These are phyloP conservation scores for Cryomyces antarcticus DNA, from an alignment of 495 filamentous ascomycete genomes.

Conservation along the genomic window DNA sequence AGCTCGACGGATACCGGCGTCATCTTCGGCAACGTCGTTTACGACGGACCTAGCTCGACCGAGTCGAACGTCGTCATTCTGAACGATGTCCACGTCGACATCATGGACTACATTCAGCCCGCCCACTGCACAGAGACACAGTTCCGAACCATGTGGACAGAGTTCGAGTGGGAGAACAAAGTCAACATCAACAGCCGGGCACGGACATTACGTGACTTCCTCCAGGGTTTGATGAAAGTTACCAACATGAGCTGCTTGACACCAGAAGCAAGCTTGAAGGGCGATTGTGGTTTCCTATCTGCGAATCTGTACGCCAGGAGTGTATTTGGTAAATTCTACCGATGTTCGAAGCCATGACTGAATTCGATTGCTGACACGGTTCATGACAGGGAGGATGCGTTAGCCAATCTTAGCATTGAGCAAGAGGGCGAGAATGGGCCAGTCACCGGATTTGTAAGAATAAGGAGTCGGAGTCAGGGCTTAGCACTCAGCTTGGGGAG, in stretches of 20 bases:
- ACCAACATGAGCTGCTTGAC: constrained; percentile 99
- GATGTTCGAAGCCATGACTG: neutral
- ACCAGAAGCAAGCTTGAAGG: constrained; percentile 87
- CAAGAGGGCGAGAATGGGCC: constrained; percentile 91
- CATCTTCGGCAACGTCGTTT: constrained; percentile 98
- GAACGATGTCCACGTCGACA: constrained; percentile 96
- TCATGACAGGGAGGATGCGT: constrained; percentile 68
- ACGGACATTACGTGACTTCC: constrained; percentile 77
- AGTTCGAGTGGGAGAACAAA: constrained; percentile 99
- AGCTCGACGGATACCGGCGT: constrained; percentile 96
- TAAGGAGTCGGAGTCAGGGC: constrained; percentile 92
- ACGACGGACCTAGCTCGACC: constrained; percentile 85
- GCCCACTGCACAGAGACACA: constrained; percentile 93
- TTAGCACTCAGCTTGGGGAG: constrained; percentile 85
- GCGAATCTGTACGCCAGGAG: constrained; percentile 95
- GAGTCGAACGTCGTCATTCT: constrained; percentile 96
- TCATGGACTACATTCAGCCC: constrained; percentile 99
- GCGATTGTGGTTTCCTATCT: constrained; percentile 93
- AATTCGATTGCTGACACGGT: too few relatives aligned
- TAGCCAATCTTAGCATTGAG: constrained; percentile 95
- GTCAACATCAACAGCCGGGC: constrained; percentile 98
- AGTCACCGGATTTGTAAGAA: constrained; percentile 96
- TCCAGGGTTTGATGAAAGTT: constrained; percentile 85
- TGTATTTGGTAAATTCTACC: constrained; percentile 75
- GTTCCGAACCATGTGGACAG: constrained; percentile 99